Conservation (phyloP, 306 rosid species). For the Prinsepia uniflora region DNA sequence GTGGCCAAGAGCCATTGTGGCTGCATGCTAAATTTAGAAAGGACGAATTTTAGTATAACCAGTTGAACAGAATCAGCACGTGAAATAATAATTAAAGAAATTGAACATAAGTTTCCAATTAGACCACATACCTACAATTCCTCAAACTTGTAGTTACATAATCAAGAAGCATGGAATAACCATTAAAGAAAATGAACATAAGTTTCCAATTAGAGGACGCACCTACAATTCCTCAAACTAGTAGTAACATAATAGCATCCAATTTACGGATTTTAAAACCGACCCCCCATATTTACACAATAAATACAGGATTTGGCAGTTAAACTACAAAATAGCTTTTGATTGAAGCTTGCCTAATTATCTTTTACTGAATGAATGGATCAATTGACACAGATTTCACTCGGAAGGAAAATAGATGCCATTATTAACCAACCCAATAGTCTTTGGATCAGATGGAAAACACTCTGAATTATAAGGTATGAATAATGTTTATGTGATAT, state of each 20-base stretch:
- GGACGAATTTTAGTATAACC: conserved; percentile 22
- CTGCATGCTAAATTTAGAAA: conserved; percentile 73
- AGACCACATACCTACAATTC: not conserved
- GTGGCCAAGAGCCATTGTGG: conserved; percentile 98
- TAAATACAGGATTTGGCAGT: too few relatives aligned
- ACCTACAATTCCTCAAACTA: not conserved
- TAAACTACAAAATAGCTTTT: not conserved
- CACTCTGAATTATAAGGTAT: too few relatives aligned
- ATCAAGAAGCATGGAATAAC: not conserved
- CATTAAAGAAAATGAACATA: not conserved
- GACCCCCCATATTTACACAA: too few relatives aligned
- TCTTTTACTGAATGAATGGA: too few relatives aligned
- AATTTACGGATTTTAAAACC: too few relatives aligned
- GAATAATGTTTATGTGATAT: too few relatives aligned
- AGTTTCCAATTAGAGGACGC: not conserved
- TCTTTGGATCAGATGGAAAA: too few relatives aligned
- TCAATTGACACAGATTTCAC: too few relatives aligned
- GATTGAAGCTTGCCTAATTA: too few relatives aligned
- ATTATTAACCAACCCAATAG: too few relatives aligned
- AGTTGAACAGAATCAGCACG: not conserved
- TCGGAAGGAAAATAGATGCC: too few relatives aligned
- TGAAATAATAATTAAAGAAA: not conserved
- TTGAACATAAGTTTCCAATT: not conserved
- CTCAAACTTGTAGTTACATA: not conserved
- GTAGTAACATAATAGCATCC: not conserved